These are phyloP conservation scores for Anisogramma anomala DNA, from an alignment of 2,329 filamentous ascomycete genomes.

Conservation along the genomic window DNA sequence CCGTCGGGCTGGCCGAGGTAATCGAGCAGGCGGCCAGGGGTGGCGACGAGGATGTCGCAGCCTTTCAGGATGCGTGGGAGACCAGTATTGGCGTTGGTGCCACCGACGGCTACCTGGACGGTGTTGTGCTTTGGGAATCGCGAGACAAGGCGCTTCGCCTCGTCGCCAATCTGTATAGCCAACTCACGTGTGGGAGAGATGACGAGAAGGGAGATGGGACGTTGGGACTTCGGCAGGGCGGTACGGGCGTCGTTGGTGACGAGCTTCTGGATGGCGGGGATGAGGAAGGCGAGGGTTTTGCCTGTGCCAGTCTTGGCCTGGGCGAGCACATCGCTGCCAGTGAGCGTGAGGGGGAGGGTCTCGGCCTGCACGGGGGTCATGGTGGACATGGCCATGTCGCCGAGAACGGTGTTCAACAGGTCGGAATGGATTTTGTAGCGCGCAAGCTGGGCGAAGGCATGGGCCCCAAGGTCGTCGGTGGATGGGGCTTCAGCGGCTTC, in stretches of 20 bases:
- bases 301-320: conserved; percentile 83
- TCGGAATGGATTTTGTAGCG: conserved; percentile 32
- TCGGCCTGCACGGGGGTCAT: conserved; percentile 47
- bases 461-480: not conserved
- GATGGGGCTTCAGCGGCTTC: not conserved
- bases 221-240: conserved; percentile 18
- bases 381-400: conserved; percentile 37
- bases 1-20: conserved; percentile 65
- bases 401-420: conserved; percentile 35
- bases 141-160: conserved; percentile 60
- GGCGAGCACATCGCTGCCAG: conserved; percentile 48
- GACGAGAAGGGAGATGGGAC: conserved; percentile 47
- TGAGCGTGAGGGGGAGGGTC: conserved; percentile 36
- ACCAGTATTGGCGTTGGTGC: conserved; percentile 61
- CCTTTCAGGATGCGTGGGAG: conserved; percentile 59
- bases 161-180: conserved; percentile 57
- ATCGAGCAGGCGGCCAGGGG: conserved; percentile 67
- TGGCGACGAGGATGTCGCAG: conserved; percentile 71
- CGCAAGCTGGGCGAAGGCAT: conserved; percentile 33
- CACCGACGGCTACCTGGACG: conserved; percentile 69
- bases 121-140: conserved; percentile 57
- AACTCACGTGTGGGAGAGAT: conserved; percentile 62
- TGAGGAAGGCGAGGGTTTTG: conserved; percentile 73
- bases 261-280: conserved; percentile 73
- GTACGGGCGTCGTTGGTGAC: conserved; percentile 31